Evolutionary conservation across 345 rosid species (phyloP).

Genomic region (Acer negundo): DNA sequence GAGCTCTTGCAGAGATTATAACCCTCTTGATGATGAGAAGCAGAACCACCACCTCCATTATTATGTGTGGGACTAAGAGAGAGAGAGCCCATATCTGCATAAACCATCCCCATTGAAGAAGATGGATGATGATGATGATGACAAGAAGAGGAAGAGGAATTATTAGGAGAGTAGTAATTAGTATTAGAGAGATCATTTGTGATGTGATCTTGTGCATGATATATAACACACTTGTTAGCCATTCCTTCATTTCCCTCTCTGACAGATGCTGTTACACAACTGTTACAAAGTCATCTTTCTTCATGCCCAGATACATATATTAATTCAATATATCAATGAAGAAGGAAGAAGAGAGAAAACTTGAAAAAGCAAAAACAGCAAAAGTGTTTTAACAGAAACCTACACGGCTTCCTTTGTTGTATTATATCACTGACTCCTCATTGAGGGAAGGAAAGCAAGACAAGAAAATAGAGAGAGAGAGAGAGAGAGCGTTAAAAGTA

Average conservation of each 20-base stretch:
- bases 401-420: slow-evolving; percentile 13
- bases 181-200: slow-evolving; percentile 16
- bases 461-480: background rate
- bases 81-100: slow-evolving; percentile 51
- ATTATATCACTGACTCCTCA: slow-evolving; percentile 1
- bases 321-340: background rate
- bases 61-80: slow-evolving; percentile 37
- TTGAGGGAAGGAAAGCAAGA: background rate
- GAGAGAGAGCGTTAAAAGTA: slow-evolving; percentile 7
- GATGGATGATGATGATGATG: background rate
- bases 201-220: slow-evolving; percentile 20
- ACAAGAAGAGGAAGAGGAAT: slow-evolving; percentile 13
- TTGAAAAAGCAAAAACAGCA: slow-evolving; percentile 23
- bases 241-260: slow-evolving; percentile 37
- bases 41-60: slow-evolving; percentile 14
- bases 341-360: background rate
- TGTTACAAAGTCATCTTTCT: slow-evolving; percentile 46
- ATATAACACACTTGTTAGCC: slow-evolving; percentile 30
- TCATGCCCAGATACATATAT: slow-evolving; percentile 5
- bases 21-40: slow-evolving; percentile 17
- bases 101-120: slow-evolving; percentile 28
- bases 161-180: slow-evolving; percentile 16
- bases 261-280: slow-evolving; percentile 53
- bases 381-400: slow-evolving; percentile 28
- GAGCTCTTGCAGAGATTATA: slow-evolving; percentile 4